Evolutionary conservation across 345 rosid genomes (phyloP).

Genomic region (Mercurialis annua): DNA sequence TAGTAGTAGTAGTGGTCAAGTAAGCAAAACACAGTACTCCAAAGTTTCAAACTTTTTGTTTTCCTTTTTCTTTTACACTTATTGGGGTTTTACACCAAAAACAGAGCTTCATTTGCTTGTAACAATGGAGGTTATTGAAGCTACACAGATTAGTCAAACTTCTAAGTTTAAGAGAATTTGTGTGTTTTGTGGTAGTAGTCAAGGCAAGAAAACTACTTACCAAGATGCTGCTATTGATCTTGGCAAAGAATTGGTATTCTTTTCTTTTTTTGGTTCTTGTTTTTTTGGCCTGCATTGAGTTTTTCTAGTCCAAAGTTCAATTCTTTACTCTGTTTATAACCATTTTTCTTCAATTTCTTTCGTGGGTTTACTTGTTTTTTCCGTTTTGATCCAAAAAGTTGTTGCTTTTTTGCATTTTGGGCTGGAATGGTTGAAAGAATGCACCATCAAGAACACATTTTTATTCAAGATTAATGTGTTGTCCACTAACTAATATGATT

Average conservation of each 20-base stretch:
- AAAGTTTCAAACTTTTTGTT: slow-evolving; percentile 14
- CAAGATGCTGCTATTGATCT: slow-evolving; percentile 85
- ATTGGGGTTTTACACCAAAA: neutral
- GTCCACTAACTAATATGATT: slow-evolving; percentile 20
- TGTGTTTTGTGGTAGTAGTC: slow-evolving; percentile 95
- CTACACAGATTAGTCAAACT: slow-evolving; percentile 31
- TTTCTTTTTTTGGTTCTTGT: neutral
- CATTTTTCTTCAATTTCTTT: slow-evolving; percentile 14
- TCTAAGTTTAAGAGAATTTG: slow-evolving; percentile 74
- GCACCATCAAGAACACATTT: slow-evolving; percentile 12
- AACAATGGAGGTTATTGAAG: slow-evolving; percentile 35
- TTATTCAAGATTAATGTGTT: slow-evolving; percentile 11
- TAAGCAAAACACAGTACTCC: slow-evolving; percentile 6
- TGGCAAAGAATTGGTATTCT: slow-evolving; percentile 66
- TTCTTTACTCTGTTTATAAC: slow-evolving; percentile 18
- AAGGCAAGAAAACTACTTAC: slow-evolving; percentile 69
- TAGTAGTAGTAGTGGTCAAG: slow-evolving; percentile 21
- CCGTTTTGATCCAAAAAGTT: neutral
- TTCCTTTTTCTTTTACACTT: slow-evolving; percentile 8
- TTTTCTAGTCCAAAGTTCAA: neutral
- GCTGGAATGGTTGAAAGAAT: slow-evolving; percentile 4
- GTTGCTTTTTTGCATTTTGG: neutral
- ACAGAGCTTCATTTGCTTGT: slow-evolving; percentile 1
- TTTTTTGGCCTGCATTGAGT: neutral
- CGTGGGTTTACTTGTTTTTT: neutral